These are phyloP conservation scores for Leishmania braziliensis DNA, from an alignment of 208 protist genomes.

Conservation along the genomic window DNA sequence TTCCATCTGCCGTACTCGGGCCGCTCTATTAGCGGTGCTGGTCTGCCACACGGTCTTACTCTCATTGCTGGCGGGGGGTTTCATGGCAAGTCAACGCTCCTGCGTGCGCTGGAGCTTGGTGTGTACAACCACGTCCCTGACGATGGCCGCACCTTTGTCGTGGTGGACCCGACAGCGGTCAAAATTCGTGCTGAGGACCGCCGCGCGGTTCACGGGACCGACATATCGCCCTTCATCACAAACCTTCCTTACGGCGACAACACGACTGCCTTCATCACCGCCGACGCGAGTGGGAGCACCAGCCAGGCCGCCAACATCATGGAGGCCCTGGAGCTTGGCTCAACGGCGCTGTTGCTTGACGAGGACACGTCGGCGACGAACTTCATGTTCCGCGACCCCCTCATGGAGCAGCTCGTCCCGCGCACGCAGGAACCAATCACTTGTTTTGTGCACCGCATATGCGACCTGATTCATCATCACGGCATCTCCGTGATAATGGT, in stretches of 20 bases:
- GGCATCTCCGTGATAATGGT: slow-evolving; percentile 88
- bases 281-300: slow-evolving; percentile 91
- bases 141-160: slow-evolving; percentile 93
- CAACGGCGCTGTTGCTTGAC: slow-evolving; percentile 90
- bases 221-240: slow-evolving; percentile 95
- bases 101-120: slow-evolving; percentile 90
- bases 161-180: slow-evolving; percentile 76
- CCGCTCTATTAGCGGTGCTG: slow-evolving; percentile 80
- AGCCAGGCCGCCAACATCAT: slow-evolving; percentile 93
- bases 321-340: slow-evolving; percentile 94
- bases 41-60: slow-evolving; percentile 90
- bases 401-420: slow-evolving; percentile 92
- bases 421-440: slow-evolving; percentile 93
- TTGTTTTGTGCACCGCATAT: slow-evolving; percentile 80
- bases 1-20: slow-evolving; percentile 80
- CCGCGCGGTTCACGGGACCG: slow-evolving; percentile 79
- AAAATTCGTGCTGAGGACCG: slow-evolving; percentile 96
- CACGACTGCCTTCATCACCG: slow-evolving; percentile 69
- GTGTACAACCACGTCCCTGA: slow-evolving; percentile 95
- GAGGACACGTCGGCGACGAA: slow-evolving; percentile 97
- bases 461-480: slow-evolving; percentile 63
- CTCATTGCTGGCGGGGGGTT: slow-evolving; percentile 96
- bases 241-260: slow-evolving; percentile 85
- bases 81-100: slow-evolving; percentile 95
- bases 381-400: slow-evolving; percentile 94